These are phyloP conservation scores for Aquilaria yunnanensis DNA, from an alignment of 345 rosid genomes.

Conservation along the genomic window DNA sequence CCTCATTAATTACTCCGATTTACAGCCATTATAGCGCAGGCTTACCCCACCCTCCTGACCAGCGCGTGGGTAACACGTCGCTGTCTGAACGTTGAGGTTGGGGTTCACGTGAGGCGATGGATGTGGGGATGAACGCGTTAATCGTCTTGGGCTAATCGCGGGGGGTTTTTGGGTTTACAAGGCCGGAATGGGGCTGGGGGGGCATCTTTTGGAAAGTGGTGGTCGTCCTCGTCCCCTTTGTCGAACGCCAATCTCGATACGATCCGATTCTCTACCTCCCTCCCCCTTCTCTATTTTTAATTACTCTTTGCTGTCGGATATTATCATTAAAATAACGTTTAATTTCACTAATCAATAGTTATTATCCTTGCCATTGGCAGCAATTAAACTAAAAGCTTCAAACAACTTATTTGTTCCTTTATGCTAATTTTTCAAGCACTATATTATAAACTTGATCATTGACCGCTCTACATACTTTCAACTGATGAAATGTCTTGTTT, in stretches of 20 bases:
- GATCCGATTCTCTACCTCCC: conserved; percentile 60
- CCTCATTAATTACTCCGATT: conserved; percentile 33
- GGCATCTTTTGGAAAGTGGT: conserved; percentile 90
- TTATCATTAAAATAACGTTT: no score
- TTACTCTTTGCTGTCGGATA: no score
- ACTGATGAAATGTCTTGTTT: no score
- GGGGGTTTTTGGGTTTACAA: conserved; percentile 33
- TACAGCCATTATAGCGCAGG: conserved; percentile 23
- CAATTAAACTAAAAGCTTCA: no score
- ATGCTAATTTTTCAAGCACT: no score
- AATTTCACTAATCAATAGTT: no score
- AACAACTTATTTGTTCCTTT: no score
- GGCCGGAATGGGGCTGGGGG: conserved; percentile 28
- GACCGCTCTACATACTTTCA: no score
- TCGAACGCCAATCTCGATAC: conserved; percentile 73
- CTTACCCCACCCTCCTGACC: conserved; percentile 5
- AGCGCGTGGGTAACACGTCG: conserved; percentile 5
- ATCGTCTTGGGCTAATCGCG: conserved; percentile 44
- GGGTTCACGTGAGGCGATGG: conserved; percentile 24
- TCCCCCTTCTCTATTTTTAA: conserved; percentile 15
- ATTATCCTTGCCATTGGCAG: no score
- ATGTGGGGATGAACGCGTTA: conserved; percentile 28
- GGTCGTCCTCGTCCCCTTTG: conserved; percentile 77
- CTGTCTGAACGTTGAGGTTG: conserved; percentile 8
- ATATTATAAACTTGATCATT: no score